Base-by-base conservation (phyloP, 805 yeast species). In the Phaffomyces thermotolerans region DNA sequence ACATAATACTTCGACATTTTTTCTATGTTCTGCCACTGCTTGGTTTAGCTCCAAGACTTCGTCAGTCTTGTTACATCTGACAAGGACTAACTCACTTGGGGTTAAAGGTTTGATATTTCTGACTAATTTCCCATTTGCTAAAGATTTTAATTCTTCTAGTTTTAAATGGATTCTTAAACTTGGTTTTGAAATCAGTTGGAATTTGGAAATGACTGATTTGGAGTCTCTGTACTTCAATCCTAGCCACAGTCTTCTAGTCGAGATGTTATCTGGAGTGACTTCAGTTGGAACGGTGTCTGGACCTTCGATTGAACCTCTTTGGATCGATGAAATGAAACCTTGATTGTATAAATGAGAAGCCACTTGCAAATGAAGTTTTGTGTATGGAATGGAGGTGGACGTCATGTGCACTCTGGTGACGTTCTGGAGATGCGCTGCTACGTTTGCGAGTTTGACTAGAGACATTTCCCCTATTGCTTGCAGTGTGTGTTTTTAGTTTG, bases 361-460 rank as follows among this genome's bases (percentile, higher is more conserved):
- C 39, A 93, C 75, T 56, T 84, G 88, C 43, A 93, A 71, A 62
- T 91, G 95, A 53, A 88, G 69, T 54, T 83, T 80, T 13, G 90
- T 77, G 68, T 81, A 84, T 23, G 96, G 96, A 17, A 93, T 75
- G 17, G 88, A 76, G 0, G 97, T 87, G 46, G 82, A 62, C 10
- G 91, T 74, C 36, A 79, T 67, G 57, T 78, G 78, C 39, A 86
- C 91, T 62, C 83, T 75, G 14, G 86, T 74, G 54, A 91, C 87
- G 66, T 93, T 93, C 63, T 88, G 95, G 49, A 93, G 62, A 60
- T 91, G 98, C 20, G 95, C 80, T 59, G 96, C 86, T 36, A 84
- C 72, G 67, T 88, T 76, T 13, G 91, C 93, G 49, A 93, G 73
- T 52, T 81, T 83, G 40, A 84, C 95, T 43, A 90, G 72, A 29